Base-by-base conservation (phyloP, 2,329 filamentous ascomycete species). In the Arthrobotrys pseudoclavata region DNA sequence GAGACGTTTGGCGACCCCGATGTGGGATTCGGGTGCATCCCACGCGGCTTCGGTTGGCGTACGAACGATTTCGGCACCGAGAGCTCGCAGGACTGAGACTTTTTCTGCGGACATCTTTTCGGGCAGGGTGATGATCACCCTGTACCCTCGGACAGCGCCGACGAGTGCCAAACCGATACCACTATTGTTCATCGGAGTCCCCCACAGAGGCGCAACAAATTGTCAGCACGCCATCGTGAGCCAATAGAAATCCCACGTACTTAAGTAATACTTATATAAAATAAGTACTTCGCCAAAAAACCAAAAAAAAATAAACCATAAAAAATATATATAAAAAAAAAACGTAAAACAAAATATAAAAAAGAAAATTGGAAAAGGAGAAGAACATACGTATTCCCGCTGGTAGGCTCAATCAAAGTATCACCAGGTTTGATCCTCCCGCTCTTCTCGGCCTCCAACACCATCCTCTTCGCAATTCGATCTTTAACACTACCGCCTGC, bases 61-160 rank as follows among this genome's bases (percentile, higher is more conserved):
- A 68, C 96, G 91, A 84, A 99, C 97, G 85, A 99, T 98, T 83
- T 96, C 97, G 48, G 96, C 96, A 80, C 95, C 95, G 64, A 99
- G 88, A 31, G 96, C 95, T 81, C 94, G 92, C 79, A 99, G 88
- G 29, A 99, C 96, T 1, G 95, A 92, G 45, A 99, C 96, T 85
- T 99, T 99, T 85, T 99, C 96, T 57, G 94, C 92, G 0, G 94
- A 97, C 96, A 99, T 99, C 87, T 99, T 99, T 86, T 99, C 96
- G 63, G 96, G 96, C 53, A 99, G 89, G 10, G 96, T 99, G 84
- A 99, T 99, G 85, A 99, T 98, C 47, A 94, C 96, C 85, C 95
- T 95, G 88, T 98, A 99, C 80, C 94, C 95, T 86, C 97, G 98
- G 82, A 99, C 92, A 15, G 96, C 96, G 72, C 90, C 95, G 18